These are phyloP conservation scores for Viola pubescens DNA, from an alignment of 441 rosid genomes.

Conservation along the genomic window DNA sequence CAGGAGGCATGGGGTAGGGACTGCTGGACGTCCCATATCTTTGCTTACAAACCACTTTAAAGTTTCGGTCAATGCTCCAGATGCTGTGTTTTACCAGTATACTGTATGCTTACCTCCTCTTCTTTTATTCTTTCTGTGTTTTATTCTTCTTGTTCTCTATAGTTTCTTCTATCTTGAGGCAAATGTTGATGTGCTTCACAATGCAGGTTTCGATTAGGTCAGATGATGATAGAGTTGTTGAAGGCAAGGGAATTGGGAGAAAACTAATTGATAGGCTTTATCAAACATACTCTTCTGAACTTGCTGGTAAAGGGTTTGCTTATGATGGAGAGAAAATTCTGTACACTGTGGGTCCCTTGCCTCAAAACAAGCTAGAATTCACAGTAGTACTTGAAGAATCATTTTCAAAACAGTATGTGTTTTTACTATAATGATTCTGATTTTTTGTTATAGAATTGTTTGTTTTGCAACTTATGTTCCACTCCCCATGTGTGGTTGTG, in stretches of 20 bases:
- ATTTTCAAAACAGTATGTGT: conserved; percentile 41
- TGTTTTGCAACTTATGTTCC: conserved; percentile 13
- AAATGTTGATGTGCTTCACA: conserved; percentile 9
- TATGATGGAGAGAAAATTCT: conserved; percentile 78
- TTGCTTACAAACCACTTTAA: conserved; percentile 67
- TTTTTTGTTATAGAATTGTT: background rate
- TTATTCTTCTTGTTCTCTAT: background rate
- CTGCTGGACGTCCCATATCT: conserved; percentile 36
- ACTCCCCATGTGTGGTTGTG: conserved; percentile 22
- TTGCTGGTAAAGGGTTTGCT: conserved; percentile 51
- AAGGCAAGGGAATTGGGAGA: conserved; percentile 65
- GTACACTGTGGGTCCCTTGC: conserved; percentile 73
- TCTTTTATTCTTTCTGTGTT: conserved; percentile 10
- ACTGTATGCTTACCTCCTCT: conserved; percentile 41
- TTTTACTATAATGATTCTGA: conserved; percentile 4
- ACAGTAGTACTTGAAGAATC: conserved; percentile 66
- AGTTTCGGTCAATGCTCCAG: conserved; percentile 41
- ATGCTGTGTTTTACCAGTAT: conserved; percentile 74
- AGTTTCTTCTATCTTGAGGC: background rate
- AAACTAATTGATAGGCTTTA: conserved; percentile 55
- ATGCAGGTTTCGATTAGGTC: conserved; percentile 56
- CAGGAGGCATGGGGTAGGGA: conserved; percentile 49
- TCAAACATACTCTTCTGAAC: conserved; percentile 59
- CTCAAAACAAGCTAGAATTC: conserved; percentile 52
- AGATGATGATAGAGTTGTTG: conserved; percentile 43